Evolutionary conservation across 108 stramenopile species (phyloP).

Genomic region (Cyclotella cryptica): DNA sequence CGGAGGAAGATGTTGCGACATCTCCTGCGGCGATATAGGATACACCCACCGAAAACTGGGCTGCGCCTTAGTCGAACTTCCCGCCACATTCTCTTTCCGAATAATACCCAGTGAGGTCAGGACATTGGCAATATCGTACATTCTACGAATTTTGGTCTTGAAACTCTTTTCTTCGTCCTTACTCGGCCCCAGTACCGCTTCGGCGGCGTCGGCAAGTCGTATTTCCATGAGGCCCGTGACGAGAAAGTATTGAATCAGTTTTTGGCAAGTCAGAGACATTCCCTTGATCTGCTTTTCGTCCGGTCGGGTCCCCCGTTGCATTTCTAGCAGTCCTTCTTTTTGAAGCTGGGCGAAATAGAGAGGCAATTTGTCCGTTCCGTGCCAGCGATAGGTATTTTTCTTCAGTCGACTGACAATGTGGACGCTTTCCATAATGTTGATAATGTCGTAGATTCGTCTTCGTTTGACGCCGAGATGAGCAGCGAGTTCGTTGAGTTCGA

Average conservation of each 20-base stretch:
- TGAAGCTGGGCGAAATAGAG: slow-evolving; percentile 73
- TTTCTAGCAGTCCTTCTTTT: slow-evolving; percentile 59
- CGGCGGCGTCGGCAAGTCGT: slow-evolving; percentile 74
- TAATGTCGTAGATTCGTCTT: slow-evolving; percentile 94
- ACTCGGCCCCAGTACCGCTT: slow-evolving; percentile 75
- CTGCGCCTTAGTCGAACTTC: slow-evolving; percentile 40
- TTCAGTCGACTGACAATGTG: slow-evolving; percentile 74
- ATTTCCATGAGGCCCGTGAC: slow-evolving; percentile 65
- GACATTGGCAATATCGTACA: slow-evolving; percentile 98
- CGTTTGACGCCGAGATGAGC: slow-evolving; percentile 85
- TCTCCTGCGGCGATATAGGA: slow-evolving; percentile 46
- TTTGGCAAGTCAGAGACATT: slow-evolving; percentile 78
- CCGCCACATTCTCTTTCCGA: slow-evolving; percentile 67
- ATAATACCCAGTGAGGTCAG: slow-evolving; percentile 79
- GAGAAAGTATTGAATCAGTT: slow-evolving; percentile 89
- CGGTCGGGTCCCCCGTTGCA: neutral
- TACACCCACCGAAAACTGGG: slow-evolving; percentile 74
- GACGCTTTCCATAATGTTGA: slow-evolving; percentile 93
- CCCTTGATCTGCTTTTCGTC: slow-evolving; percentile 64
- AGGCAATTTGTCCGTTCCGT: slow-evolving; percentile 69
- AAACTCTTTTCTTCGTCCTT: slow-evolving; percentile 43
- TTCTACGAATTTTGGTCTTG: slow-evolving; percentile 95
- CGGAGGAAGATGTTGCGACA: slow-evolving; percentile 29
- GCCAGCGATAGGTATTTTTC: slow-evolving; percentile 94
- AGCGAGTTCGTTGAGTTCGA: slow-evolving; percentile 77